A percentile compares a stretch with the other conserved stretches of the same genome.
phyloP scores from a whole-genome alignment of 768 basidiomycete species.

The Cubamyces lactineus region DNA sequence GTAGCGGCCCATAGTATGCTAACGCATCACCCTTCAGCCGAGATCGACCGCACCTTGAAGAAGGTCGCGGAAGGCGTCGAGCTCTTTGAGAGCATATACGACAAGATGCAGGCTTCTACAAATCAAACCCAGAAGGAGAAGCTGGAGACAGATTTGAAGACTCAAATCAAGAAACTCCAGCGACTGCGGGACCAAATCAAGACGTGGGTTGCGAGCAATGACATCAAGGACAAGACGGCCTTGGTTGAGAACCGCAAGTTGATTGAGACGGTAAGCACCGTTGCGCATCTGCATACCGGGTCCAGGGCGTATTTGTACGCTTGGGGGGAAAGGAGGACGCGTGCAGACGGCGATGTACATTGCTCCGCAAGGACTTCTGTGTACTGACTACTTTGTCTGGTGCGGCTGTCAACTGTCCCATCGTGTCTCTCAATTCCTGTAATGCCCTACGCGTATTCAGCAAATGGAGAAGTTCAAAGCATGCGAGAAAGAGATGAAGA shows the following conservation, averaged over 20 bases:
- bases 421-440: conserved; percentile 30
- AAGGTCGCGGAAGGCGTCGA: conserved; percentile 96
- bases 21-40: conserved; percentile 56
- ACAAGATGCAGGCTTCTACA: conserved; percentile 95
- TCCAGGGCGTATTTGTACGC: conserved; percentile 4
- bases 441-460: conserved; percentile 48
- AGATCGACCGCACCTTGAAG: conserved; percentile 98
- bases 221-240: conserved; percentile 97
- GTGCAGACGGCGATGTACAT: conserved; percentile 18
- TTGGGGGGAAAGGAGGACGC: conserved; percentile 14
- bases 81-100: conserved; percentile 93
- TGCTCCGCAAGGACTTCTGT: conserved; percentile 6
- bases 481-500: conserved; percentile 99
- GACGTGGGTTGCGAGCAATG: conserved; percentile 96
- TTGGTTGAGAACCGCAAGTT: conserved; percentile 92
- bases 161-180: conserved; percentile 97
- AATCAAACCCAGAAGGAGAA: conserved; percentile 99
- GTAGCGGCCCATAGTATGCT: neutral
- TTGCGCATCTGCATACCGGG: conserved; percentile 13
- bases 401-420: conserved; percentile 13
- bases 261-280: conserved; percentile 87
- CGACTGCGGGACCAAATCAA: conserved; percentile 86
- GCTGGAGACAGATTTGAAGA: conserved; percentile 92
- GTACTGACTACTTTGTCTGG: conserved; percentile 19
- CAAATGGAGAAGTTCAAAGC: conserved; percentile 99